Evolutionary conservation across 2,329 filamentous ascomycete genomes (phyloP), one percentile per base, ranked within the genome.

Genomic region (Ascochyta viciae-villosae): DNA sequence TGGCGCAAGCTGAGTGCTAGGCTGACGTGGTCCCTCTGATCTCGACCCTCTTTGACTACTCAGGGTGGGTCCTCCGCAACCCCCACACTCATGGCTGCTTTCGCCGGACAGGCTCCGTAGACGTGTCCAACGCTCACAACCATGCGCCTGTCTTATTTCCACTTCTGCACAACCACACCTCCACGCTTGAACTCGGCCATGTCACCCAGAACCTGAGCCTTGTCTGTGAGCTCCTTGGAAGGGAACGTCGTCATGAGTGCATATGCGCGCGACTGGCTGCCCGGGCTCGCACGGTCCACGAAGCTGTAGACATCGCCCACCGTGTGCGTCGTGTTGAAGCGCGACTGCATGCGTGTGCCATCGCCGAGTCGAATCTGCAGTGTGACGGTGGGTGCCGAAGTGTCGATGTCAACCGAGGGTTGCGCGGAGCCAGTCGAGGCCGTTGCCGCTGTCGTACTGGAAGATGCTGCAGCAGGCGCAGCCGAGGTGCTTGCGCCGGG

Each of bases 231-330:
- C 50, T 94, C 89, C 77, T 91, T 92, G 69, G 86, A 91, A 4
- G 91, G 91, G 75, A 95, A 95, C 0, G 90, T 94, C 0, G 91
- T 95, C 61, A 89, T 89, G 39, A 96, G 79, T 3, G 91, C 88
- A 82, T 89, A 95, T 4, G 82, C 66, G n/a, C 90, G 83, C 35
- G 76, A 71, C 27, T 79, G 78, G 45, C 84, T 83, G 6, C 82
- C 82, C 0, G 86, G 73, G 24, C 84, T 87, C 0, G 89, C 83
- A n/a, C 83, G 81, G 55, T 85, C 79, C 57, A 94, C 85, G 66
- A 94, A 94, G 8, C 82, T 80, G 74, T 95, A 94, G 8, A 96
- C 83, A 62, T 94, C 89, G 15, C 86, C 88, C 42, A 96, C 78
- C 0, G 90, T 95, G 65, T 92, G 88, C 0, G 84, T 88, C 0